Evolutionary conservation across 257 asterid species (phyloP).

Genomic region (Solanum pinnatisectum): DNA sequence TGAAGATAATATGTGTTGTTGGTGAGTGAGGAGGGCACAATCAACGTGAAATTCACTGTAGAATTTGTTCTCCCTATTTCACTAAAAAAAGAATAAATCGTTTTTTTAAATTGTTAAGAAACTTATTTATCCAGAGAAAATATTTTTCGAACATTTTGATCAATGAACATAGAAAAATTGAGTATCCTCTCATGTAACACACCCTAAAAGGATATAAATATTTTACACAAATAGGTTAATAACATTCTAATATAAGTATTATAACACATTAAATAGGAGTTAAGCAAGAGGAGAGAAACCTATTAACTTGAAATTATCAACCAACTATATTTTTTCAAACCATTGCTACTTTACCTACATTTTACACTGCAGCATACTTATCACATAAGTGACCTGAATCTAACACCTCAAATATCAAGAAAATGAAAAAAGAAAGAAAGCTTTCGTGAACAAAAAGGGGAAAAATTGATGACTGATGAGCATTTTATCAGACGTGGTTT

Average conservation of each 20-base stretch:
- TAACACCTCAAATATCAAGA: not conserved
- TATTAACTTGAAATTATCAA: not conserved
- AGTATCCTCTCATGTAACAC: not conserved
- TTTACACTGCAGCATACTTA: not conserved
- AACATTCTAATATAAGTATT: not conserved
- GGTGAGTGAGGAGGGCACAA: not conserved
- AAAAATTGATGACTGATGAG: not conserved
- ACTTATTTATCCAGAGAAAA: too few species aligned
- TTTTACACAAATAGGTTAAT: not conserved
- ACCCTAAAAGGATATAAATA: not conserved
- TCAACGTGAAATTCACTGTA: too few species aligned
- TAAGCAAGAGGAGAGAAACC: not conserved
- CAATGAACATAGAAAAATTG: not conserved
- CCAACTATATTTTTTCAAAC: constrained; percentile 12
- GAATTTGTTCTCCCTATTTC: not conserved
- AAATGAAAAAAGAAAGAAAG: not conserved
- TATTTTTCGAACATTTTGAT: not conserved
- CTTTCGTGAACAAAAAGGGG: not conserved
- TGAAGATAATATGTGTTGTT: too few species aligned
- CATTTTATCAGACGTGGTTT: not conserved
- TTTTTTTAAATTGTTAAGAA: too few species aligned
- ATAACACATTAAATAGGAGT: not conserved
- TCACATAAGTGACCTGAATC: constrained; percentile 2
- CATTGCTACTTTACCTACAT: constrained; percentile 6
- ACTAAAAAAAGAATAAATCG: not conserved